Evolutionary conservation across 306 rosid species (phyloP), one percentile per base, ranked within the genome.

Genomic region (Senna tora): DNA sequence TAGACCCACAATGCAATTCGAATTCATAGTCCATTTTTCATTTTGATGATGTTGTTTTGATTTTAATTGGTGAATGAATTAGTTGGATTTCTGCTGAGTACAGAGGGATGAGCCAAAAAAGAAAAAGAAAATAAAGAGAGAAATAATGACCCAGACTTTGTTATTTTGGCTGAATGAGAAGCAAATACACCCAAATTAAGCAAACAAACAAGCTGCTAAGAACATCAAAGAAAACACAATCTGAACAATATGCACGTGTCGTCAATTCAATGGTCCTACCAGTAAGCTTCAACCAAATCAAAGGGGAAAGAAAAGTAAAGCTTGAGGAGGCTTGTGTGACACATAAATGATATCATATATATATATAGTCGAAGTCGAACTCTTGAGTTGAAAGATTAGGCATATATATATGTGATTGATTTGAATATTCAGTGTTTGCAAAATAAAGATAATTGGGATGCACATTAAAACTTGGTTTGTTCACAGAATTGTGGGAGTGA

Each of bases 201-300:
- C 51, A 54, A 75, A 80, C 66, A 75, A 75, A 62, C 47, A 4
- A 75, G 47, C 12, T 47, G 25, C 59, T 68, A 56, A 34, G 34
- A 28, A 13, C 72, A 47, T 62, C 5, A 73, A 58, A 69, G 67
- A 72, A 74, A 69, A 70, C 71, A 67, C 42, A 63, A 64, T 46
- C 73, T 73, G 76, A 56, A 71, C 67, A 65, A 38, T 38, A 69
- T 81, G 81, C 77, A 84, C 76, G 81, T 83, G 79, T 78, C 69
- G 77, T 81, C 83, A 56, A 75, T 72, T 83, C 77, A 71, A 22
- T 53, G 75, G 80, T 65, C 75, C 81, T 69, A 69, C 73, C 12
- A 2, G 22, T 56, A 71, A 72, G 62, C 62, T 42, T 68, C 22
- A 50, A 79, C 71, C 42, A 56, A 65, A 59, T 67, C 66, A 64